A percentile compares a stretch with the other conserved stretches of the same genome.
Evolutionary conservation across 768 basidiomycete species (phyloP).

Genomic region (Tricholoma terreum): DNA sequence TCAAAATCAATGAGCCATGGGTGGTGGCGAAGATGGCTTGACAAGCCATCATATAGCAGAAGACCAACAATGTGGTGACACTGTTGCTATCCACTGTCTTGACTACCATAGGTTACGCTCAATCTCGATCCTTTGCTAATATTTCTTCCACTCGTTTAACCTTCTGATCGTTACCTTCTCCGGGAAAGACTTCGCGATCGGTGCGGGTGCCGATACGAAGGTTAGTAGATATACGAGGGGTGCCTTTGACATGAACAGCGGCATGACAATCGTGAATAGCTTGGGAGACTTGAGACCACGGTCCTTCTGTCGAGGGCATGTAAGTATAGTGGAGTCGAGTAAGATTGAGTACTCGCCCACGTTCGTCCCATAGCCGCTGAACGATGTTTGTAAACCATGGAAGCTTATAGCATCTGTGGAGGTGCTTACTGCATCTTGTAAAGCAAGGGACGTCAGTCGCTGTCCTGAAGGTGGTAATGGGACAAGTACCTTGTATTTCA

Average conservation of each 20-base stretch:
- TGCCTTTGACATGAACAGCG: constrained; percentile 77
- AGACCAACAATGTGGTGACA: too few relatives aligned
- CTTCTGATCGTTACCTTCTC: constrained; percentile 76
- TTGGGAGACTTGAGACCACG: constrained; percentile 79
- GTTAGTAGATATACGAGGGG: constrained; percentile 82
- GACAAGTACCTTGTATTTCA: constrained; percentile 67
- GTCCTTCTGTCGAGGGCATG: constrained; percentile 55
- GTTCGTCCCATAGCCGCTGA: constrained; percentile 90
- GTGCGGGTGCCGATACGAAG: constrained; percentile 91
- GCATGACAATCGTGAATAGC: constrained; percentile 91
- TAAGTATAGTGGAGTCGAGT: neutral
- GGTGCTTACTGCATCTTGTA: constrained; percentile 66
- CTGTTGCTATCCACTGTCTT: too few relatives aligned
- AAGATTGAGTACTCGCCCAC: constrained; percentile 44
- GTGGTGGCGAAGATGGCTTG: too few relatives aligned
- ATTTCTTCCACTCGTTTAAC: constrained; percentile 81
- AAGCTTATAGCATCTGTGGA: neutral
- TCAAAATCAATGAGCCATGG: too few relatives aligned
- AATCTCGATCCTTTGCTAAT: constrained; percentile 41
- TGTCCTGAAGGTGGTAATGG: neutral
- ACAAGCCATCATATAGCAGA: too few relatives aligned
- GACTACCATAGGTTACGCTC: neutral
- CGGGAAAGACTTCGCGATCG: constrained; percentile 58
- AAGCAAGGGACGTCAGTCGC: neutral
- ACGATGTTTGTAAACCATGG: neutral